These are phyloP conservation scores for Pulveroboletus frians DNA, from an alignment of 768 basidiomycete species.

Conservation along the genomic window DNA sequence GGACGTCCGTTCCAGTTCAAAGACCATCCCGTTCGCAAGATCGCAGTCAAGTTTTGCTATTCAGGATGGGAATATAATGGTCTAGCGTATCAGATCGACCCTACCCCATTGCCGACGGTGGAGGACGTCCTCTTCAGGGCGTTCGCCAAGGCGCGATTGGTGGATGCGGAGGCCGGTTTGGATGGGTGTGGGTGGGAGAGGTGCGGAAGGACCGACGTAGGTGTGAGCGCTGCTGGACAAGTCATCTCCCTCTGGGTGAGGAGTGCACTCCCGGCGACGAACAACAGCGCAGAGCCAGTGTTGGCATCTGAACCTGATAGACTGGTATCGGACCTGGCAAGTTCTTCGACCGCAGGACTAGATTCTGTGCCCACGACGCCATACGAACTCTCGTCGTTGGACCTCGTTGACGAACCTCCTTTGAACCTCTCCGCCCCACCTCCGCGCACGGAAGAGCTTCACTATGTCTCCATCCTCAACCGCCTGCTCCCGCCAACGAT, in stretches of 20 bases:
- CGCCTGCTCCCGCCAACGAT: slow-evolving; percentile 84
- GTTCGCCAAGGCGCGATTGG: slow-evolving; percentile 67
- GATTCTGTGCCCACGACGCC: not conserved
- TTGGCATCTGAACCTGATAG: not conserved
- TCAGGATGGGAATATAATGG: slow-evolving; percentile 91
- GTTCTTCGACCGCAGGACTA: not conserved
- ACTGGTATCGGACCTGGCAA: slow-evolving; percentile 9
- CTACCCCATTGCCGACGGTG: slow-evolving; percentile 80
- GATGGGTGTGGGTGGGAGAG: slow-evolving; percentile 88
- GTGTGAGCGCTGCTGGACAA: slow-evolving; percentile 92
- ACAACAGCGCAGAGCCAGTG: not conserved
- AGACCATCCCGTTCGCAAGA: slow-evolving; percentile 73
- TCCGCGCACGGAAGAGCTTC: slow-evolving; percentile 47
- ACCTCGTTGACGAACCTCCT: slow-evolving; percentile 36
- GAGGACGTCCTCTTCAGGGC: slow-evolving; percentile 83
- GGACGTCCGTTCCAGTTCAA: slow-evolving; percentile 57
- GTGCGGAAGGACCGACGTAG: slow-evolving; percentile 92
- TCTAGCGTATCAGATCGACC: slow-evolving; percentile 70
- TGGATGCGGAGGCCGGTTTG: slow-evolving; percentile 67
- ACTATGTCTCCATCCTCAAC: slow-evolving; percentile 80
- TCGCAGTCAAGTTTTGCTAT: slow-evolving; percentile 91
- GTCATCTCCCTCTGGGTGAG: slow-evolving; percentile 90
- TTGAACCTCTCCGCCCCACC: slow-evolving; percentile 30
- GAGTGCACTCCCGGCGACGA: slow-evolving; percentile 46
- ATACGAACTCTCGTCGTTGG: slow-evolving; percentile 25